phyloP scores from a whole-genome alignment of 345 rosid species.

The Ceriops decandra region DNA sequence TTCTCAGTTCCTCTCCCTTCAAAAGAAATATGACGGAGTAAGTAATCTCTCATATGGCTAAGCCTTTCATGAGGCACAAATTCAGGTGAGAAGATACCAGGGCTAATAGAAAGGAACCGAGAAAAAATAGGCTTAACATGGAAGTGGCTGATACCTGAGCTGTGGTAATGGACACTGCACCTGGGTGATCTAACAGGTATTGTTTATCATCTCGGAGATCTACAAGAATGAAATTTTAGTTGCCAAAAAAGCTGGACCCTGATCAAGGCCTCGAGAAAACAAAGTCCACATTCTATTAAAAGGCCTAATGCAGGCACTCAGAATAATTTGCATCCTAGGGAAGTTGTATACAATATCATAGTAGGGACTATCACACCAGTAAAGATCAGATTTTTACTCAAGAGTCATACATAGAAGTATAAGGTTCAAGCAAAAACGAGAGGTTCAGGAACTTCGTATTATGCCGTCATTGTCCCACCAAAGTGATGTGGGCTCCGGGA shows the following conservation, averaged over 20 bases:
- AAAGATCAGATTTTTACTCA: not conserved
- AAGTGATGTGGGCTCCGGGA: too few species aligned
- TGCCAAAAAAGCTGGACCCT: not conserved
- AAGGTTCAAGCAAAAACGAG: too few species aligned
- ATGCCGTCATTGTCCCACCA: too few species aligned
- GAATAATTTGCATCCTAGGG: not conserved
- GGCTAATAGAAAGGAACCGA: not conserved
- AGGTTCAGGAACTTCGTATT: too few species aligned
- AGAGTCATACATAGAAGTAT: not conserved
- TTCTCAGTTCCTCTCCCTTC: constrained; percentile 82
- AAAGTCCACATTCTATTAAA: not conserved
- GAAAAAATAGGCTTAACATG: not conserved
- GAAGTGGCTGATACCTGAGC: constrained; percentile 51
- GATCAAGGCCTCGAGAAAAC: not conserved
- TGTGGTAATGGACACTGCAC: constrained; percentile 65
- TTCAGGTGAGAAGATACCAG: not conserved
- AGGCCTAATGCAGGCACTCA: not conserved
- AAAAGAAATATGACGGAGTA: not conserved
- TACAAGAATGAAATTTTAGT: constrained; percentile 28
- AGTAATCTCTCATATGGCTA: not conserved
- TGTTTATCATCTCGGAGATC: constrained; percentile 83
- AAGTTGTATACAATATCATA: not conserved
- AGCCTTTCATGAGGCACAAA: not conserved
- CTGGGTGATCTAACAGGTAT: constrained; percentile 65
- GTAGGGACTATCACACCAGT: too few species aligned